Evolutionary conservation across 1,284 basidiomycete species (phyloP), one percentile per base, ranked within the genome.

Genomic region (Puccinia novopanici): DNA sequence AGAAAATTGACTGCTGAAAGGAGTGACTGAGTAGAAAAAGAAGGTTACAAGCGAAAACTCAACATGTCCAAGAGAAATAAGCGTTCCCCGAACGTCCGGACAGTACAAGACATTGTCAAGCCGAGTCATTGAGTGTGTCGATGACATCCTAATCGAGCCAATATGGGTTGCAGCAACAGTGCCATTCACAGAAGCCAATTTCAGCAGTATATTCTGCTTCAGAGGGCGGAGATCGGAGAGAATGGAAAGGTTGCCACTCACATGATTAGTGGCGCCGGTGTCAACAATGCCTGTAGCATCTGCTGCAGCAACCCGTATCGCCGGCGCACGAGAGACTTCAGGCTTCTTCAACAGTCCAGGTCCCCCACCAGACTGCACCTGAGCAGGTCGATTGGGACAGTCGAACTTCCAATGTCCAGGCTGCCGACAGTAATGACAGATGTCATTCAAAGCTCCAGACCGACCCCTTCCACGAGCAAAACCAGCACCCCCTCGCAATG

Each of bases 131-230:
- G 55, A 59, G 40, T 34, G 45, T 48, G 37, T 67, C 40, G 6
- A 42, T 40, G 65, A 34, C 65, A 67, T 22, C 6, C 45, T 67
- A 22, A 67, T 40, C 0, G 65, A 40, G 9, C 65, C 65, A 42
- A 42, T 24, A 48, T 67, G 65, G 19, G 65, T 67, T 15, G 65
- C 65, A 9, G 19, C 12, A 17, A 67, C 45, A 22, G 37, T 22
- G 19, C 37, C 45, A 27, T 42, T 19, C 6, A 48, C 27, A 8
- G 37, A 67, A 40, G 65, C 65, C 22, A 67, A 30, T 8, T 67
- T 67, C 65, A 67, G 45, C 65, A 67, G 40, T 48, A 67, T n/a
- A 42, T 67, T 67, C 65, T 67, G 30, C 65, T 48, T 24, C 15
- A 67, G n/a, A 6, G 45, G 65, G 19, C 34, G 5, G 27, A 67